Evolutionary conservation across 2,329 filamentous ascomycete genomes (phyloP).

Genomic region (Alternaria dauci): DNA sequence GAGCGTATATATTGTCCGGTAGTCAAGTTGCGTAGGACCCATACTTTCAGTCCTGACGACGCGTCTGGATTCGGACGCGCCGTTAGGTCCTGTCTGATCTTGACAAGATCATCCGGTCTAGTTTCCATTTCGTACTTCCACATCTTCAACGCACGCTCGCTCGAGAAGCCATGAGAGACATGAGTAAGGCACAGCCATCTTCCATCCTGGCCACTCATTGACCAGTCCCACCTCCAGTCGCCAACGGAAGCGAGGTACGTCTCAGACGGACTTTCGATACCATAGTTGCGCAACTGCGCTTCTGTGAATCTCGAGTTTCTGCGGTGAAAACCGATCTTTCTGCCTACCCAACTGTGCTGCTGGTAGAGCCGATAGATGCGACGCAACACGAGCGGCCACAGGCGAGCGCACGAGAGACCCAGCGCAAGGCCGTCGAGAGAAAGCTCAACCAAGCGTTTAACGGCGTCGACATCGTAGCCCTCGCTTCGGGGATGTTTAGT

Average conservation of each 20-base stretch:
- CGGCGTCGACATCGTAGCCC: too few relatives aligned
- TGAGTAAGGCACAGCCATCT: background rate
- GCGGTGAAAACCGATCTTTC: conserved; percentile 14
- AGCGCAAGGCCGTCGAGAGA: conserved; percentile 10
- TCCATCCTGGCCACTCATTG: background rate
- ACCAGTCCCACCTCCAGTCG: background rate
- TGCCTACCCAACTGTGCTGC: conserved; percentile 10
- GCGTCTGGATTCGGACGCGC: background rate
- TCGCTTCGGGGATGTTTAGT: too few relatives aligned
- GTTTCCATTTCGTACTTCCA: background rate
- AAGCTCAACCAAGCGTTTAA: background rate
- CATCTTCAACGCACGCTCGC: background rate
- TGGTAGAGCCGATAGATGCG: conserved; percentile 12
- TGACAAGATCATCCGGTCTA: background rate
- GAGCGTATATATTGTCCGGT: conserved; percentile 24
- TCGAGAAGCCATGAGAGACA: background rate
- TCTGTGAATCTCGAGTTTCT: background rate
- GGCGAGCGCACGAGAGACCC: conserved; percentile 11
- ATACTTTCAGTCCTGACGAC: conserved; percentile 4
- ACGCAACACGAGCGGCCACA: conserved; percentile 16
- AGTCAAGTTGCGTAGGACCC: conserved; percentile 24
- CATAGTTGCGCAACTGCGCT: background rate
- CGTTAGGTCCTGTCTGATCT: conserved; percentile 13
- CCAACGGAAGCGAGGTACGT: background rate
- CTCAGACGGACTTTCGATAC: background rate